Evolutionary conservation across 2,329 filamentous ascomycete species (phyloP), one percentile per base, ranked within the genome.

Genomic region (Xylariomycetidae sp.): DNA sequence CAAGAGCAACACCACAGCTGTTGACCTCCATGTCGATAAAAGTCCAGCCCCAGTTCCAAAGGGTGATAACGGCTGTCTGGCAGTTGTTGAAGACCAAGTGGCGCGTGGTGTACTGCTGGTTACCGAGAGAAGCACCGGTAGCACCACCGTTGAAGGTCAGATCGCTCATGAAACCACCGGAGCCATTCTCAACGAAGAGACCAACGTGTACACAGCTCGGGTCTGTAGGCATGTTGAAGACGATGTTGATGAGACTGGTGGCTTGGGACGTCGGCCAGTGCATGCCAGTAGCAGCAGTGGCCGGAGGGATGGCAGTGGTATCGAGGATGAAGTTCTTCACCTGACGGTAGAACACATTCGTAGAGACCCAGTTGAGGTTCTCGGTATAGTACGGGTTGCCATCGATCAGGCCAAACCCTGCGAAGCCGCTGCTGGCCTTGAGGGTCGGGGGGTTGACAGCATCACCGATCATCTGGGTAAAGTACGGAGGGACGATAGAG

Each of bases 1-100:
- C 76, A 35, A 84, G 64, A 27, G 76, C 79, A 27, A 75, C 64
- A 4, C 60, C 59, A 46, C 74, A 77, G 52, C 76, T 70, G 54
- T 72, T 71, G 57, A 84, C 75, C 17, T 59, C 61, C 1, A 82
- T 50, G 3, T 70, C 72, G 47, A 77, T 76, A 58, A 82, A 76
- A 6, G 74, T 79, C 76, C 79, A 87, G 18, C 74, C 74, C 82
- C 82, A 87, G 57, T 82, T 73, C 82, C 82, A 86, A 43, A 80
- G 72, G 59, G 83, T 74, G 51, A 71, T 76, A 32, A 85, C 74
- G 29, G 74, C 72, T 6, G 78, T 84, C 42, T 74, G 66, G 57
- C 76, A 78, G 51, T 69, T 64, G 44, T 76, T 76, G 61, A 85
- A 85, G 12, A 66, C 71, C 31, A 85, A 44, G 54, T 83, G 81